Base-by-base conservation (phyloP, 345 rosid genomes). In the Boechera stricta region DNA sequence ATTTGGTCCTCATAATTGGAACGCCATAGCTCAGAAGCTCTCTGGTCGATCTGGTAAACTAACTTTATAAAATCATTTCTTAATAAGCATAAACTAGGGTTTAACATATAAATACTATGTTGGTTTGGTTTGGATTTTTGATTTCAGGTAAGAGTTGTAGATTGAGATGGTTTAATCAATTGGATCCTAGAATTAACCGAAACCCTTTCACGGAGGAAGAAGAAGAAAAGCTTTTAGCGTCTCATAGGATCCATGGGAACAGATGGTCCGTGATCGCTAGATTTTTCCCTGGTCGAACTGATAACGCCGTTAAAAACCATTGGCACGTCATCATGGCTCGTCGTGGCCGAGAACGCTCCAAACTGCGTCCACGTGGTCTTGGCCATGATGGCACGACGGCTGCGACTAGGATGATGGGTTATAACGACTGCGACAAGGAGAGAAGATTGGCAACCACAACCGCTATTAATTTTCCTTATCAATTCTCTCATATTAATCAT, bases 271-370 rank as follows among this genome's bases (percentile, higher is more conserved):
- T 89, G 82, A 90, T 94, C 69, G 93, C 98, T 0, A 85, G 93
- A 73, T 76, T 92, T 15, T 94, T 94, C 21, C 97, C 91, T 0
- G 97, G 98, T 3, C 82, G 97, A 67, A 94, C 97, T 9, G 98
- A 94, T 76, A 94, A 94, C 79, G 97, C 97, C 1, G 97, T 94
- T 35, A 94, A 92, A 82, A 94, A 94, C 73, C 98, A 94, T 67
- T 92, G 98, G 97, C 97, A 94, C 72, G 98, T 94, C 55, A 89
- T 94, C 63, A 89, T 88, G 92, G 97, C 98, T 2, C 90, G 98
- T 75, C 88, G 84, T 79, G 86, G 86, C 29, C 86, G 97, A 67
- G 93, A 91, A 73, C 90, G 82, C 57, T 68, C 82, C 51, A 73
- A 79, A 60, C 10, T 62, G 4, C 75, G 69, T 68, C 75, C 74